A percentile compares a stretch with the other conserved stretches of the same genome.
phyloP scores from a whole-genome alignment of 1,284 basidiomycete genomes.

The Sutorius eximius region DNA sequence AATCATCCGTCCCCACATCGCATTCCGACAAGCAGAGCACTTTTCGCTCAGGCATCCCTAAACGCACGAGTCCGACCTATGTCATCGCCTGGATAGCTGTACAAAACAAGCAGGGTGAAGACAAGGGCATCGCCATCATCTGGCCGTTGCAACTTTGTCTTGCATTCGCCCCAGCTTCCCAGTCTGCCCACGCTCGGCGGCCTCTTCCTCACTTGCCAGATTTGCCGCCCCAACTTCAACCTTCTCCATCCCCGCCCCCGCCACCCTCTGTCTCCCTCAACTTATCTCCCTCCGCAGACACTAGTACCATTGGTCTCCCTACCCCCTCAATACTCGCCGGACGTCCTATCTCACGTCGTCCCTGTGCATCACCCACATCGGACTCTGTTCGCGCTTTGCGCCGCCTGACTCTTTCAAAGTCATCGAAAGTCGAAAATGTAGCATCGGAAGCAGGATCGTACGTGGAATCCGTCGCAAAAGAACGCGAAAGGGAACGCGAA shows the following conservation, averaged over 20 bases:
- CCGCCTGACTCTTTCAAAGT: constrained; percentile 26
- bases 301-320: background rate
- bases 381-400: constrained; percentile 28
- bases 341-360: constrained; percentile 25
- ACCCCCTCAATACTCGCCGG: constrained; percentile 17
- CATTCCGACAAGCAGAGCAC: constrained; percentile 20
- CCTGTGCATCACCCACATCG: constrained; percentile 20
- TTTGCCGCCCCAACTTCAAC: constrained; percentile 62
- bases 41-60: constrained; percentile 14
- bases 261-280: constrained; percentile 22
- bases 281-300: constrained; percentile 14
- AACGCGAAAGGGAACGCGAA: constrained; percentile 72
- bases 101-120: constrained; percentile 73
- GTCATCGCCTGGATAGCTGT: constrained; percentile 71
- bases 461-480: constrained; percentile 68
- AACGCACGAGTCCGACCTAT: constrained; percentile 40
- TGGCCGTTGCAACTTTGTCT: constrained; percentile 67
- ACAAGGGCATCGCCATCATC: constrained; percentile 71
- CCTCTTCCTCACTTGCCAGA: constrained; percentile 58
- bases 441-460: constrained; percentile 62
- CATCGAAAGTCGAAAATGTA: constrained; percentile 37
- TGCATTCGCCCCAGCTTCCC: constrained; percentile 43
- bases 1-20: constrained; percentile 18
- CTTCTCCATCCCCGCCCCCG: constrained; percentile 47
- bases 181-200: constrained; percentile 41